Percentiles rank a stretch among this genome's conserved stretches.
phyloP scores from a whole-genome alignment of 1,284 basidiomycete genomes.

The Pterulicium gracile region DNA sequence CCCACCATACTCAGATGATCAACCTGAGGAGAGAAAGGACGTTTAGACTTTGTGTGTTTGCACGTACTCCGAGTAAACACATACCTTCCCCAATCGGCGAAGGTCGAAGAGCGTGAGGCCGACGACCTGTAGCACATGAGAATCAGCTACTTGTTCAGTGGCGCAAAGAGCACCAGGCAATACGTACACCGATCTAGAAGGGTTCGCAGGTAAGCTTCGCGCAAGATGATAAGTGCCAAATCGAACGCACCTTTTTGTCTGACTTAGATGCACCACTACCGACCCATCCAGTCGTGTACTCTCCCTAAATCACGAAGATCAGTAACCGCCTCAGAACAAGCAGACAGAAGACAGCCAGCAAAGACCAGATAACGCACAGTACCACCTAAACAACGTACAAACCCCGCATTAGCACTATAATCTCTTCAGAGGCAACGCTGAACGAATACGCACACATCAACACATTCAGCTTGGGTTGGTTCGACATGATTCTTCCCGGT shows the following conservation, averaged over 20 bases:
- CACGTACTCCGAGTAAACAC: constrained; percentile 1
- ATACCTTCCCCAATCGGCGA: constrained; percentile 73
- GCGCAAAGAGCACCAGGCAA: constrained; percentile 4
- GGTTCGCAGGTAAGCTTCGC: constrained; percentile 1
- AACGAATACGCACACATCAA: constrained; percentile 53
- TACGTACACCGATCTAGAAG: constrained; percentile 55
- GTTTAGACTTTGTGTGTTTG: constrained; percentile 2
- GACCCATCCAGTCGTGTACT: constrained; percentile 94
- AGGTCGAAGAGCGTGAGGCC: constrained; percentile 87
- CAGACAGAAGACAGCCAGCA: neutral
- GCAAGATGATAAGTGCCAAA: constrained; percentile 2
- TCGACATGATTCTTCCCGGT: constrained; percentile 30
- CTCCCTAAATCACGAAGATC: constrained; percentile 37
- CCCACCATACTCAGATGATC: constrained; percentile 74
- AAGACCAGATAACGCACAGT: constrained; percentile 25
- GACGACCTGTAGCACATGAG: constrained; percentile 55
- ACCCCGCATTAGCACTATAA: constrained; percentile 6
- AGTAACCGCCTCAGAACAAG: neutral
- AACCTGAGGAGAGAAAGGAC: constrained; percentile 29
- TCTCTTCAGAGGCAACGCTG: neutral
- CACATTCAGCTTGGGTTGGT: constrained; percentile 45
- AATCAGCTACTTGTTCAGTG: constrained; percentile 6
- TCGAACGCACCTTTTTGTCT: constrained; percentile 71
- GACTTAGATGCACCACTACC: constrained; percentile 84
- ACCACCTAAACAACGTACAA: constrained; percentile 34